Conservation (phyloP, 345 rosid genomes). For the Citrus reticulata region DNA sequence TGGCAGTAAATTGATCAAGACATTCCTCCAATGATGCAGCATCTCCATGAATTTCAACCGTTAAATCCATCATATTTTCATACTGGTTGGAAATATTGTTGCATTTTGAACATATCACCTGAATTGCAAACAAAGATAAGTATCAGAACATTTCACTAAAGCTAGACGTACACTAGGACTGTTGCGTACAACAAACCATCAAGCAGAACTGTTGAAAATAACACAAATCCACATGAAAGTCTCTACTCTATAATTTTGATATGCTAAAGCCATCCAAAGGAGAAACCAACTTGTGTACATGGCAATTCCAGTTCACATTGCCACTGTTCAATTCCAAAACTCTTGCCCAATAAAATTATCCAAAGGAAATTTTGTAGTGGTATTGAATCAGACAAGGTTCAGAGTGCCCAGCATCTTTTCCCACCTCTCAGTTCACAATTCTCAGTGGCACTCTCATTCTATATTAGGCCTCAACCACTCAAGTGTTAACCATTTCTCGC, state of each 20-base stretch:
- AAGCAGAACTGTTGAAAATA: neutral
- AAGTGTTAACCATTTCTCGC: neutral
- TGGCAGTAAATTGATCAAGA: constrained; percentile 78
- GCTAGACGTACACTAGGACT: neutral
- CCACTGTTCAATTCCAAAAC: neutral
- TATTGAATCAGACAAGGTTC: neutral
- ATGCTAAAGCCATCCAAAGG: neutral
- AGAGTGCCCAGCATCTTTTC: neutral
- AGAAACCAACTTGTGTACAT: neutral
- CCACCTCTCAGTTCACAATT: neutral
- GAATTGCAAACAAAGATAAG: constrained; percentile 8
- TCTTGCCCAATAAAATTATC: neutral
- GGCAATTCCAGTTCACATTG: neutral
- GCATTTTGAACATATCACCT: constrained; percentile 85
- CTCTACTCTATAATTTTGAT: neutral
- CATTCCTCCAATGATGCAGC: constrained; percentile 91
- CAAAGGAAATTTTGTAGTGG: neutral
- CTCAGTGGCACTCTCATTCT: neutral
- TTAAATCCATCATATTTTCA: constrained; percentile 98
- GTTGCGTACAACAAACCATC: neutral
- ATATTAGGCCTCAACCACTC: neutral
- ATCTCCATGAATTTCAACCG: constrained; percentile 94
- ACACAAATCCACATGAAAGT: neutral
- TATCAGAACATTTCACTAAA: constrained; percentile 7
- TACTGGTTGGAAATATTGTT: constrained; percentile 69